Conservation (phyloP, 1,139 yeast genomes). For the Blastobotrys aristatus region DNA sequence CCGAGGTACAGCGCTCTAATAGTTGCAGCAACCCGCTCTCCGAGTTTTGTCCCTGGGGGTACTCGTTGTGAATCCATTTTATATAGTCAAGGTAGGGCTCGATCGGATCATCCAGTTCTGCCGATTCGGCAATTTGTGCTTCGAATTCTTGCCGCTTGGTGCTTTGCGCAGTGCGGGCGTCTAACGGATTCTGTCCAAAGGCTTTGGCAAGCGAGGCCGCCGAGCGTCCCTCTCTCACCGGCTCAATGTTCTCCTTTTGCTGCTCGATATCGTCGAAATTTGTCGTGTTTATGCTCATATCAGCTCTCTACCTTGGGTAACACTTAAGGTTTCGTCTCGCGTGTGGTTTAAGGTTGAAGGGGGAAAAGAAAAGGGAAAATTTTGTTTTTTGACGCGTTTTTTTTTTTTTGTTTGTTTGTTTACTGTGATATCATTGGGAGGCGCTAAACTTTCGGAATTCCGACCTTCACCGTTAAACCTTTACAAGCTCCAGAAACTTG, state of each 20-base stretch:
- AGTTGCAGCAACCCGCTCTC: slow-evolving; percentile 64
- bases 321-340: too few species aligned
- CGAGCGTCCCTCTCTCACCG: slow-evolving; percentile 65
- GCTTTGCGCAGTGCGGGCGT: slow-evolving; percentile 16
- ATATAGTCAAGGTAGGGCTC: slow-evolving; percentile 68
- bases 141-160: slow-evolving; percentile 39
- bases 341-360: too few species aligned
- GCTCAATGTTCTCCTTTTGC: slow-evolving; percentile 77
- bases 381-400: background rate
- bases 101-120: slow-evolving; percentile 74
- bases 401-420: background rate
- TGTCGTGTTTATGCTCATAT: slow-evolving; percentile 23
- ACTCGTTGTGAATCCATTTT: slow-evolving; percentile 62
- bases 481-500: too few species aligned
- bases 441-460: too few species aligned
- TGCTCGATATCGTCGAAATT: slow-evolving; percentile 55
- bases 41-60: slow-evolving; percentile 61
- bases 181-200: slow-evolving; percentile 29
- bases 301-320: too few species aligned
- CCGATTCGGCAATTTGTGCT: slow-evolving; percentile 38
- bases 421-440: too few species aligned
- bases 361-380: background rate
- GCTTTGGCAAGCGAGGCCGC: slow-evolving; percentile 53
- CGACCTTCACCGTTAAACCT: too few species aligned
- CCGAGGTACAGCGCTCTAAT: slow-evolving; percentile 67